Conservation (phyloP, 345 rosid genomes). For the Streptanthus diversifolius region DNA sequence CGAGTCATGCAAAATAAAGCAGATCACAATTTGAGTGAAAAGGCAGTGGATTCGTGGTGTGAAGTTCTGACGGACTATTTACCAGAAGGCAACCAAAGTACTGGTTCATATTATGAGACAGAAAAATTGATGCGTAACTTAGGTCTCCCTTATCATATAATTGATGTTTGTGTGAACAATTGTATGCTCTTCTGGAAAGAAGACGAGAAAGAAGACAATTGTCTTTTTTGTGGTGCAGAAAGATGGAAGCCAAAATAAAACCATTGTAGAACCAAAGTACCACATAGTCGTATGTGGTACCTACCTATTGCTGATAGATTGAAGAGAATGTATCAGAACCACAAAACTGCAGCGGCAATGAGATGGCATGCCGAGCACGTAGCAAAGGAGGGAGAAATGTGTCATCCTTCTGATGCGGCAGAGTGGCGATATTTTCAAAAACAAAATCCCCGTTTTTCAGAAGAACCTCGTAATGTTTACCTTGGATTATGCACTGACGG, state of each 20-base stretch:
- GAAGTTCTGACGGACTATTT: neutral
- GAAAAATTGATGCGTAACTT: neutral
- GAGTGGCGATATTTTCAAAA: neutral
- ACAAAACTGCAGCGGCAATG: neutral
- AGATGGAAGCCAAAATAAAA: neutral
- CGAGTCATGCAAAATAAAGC: neutral
- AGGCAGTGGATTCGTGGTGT: neutral
- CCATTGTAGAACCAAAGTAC: neutral
- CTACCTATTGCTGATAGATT: neutral
- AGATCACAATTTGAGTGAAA: neutral
- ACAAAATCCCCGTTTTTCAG: neutral
- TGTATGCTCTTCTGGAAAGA: neutral
- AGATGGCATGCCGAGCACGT: neutral
- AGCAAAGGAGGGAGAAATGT: neutral
- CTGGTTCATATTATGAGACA: neutral
- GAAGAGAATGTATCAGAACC: neutral
- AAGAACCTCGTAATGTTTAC: neutral
- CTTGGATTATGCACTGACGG: neutral
- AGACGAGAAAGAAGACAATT: neutral
- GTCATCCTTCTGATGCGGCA: neutral
- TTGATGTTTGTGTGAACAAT: neutral
- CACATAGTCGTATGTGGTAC: neutral
- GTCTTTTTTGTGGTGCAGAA: neutral
- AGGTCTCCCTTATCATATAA: neutral
- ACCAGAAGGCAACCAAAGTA: neutral